Conservation (phyloP, 2,329 filamentous ascomycete genomes). For the Fusarium sp. region DNA sequence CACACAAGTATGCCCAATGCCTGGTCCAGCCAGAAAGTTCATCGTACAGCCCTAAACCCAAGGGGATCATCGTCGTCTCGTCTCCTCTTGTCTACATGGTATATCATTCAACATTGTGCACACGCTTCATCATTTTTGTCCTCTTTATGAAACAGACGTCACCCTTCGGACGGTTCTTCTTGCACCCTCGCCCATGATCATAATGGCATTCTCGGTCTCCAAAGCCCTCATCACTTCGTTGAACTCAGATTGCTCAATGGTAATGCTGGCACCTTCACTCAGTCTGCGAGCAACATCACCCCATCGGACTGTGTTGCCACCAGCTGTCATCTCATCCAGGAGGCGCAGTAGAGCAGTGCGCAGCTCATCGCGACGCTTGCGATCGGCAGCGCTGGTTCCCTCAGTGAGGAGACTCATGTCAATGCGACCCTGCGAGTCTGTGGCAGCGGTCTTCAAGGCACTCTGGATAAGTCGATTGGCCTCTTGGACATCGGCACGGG, state of each 20-base stretch:
- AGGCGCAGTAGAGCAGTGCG: slow-evolving; percentile 81
- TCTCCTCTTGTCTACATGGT: slow-evolving; percentile 38
- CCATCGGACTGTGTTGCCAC: slow-evolving; percentile 78
- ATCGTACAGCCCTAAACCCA: slow-evolving; percentile 23
- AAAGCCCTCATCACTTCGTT: slow-evolving; percentile 82
- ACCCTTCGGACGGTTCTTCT: slow-evolving; percentile 86
- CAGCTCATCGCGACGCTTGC: slow-evolving; percentile 84
- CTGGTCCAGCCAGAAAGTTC: slow-evolving; percentile 38
- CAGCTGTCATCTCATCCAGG: slow-evolving; percentile 83
- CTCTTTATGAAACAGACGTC: slow-evolving; percentile 54
- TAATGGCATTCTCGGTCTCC: slow-evolving; percentile 87
- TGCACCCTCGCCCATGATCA: slow-evolving; percentile 85
- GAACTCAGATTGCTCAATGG: slow-evolving; percentile 85
- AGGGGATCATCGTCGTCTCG: slow-evolving; percentile 25
- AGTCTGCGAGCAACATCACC: slow-evolving; percentile 82
- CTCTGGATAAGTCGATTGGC: slow-evolving; percentile 93
- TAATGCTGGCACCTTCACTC: slow-evolving; percentile 76
- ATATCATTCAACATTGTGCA: slow-evolving; percentile 45
- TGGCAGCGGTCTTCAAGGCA: slow-evolving; percentile 97
- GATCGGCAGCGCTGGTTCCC: slow-evolving; percentile 90
- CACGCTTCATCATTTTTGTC: slow-evolving; percentile 5
- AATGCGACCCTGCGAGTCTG: slow-evolving; percentile 90
- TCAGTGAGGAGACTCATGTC: slow-evolving; percentile 97
- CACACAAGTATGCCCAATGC: slow-evolving; percentile 45
- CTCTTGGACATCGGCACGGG: slow-evolving; percentile 85